Evolutionary conservation across 768 basidiomycete species (phyloP).

Genomic region (Termitomyces sp.): DNA sequence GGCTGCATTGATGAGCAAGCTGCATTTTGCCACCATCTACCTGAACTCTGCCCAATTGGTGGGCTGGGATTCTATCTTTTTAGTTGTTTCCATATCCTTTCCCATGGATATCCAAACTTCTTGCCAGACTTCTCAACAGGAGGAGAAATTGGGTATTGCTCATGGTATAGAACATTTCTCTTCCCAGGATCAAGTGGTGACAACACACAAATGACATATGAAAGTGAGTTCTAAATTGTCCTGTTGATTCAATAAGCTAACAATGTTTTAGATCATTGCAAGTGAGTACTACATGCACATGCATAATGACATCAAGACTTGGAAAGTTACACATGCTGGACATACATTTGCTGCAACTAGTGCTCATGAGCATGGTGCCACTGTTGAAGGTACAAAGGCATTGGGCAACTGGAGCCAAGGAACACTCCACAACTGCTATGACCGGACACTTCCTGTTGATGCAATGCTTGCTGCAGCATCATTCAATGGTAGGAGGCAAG

Average conservation of each 20-base stretch:
- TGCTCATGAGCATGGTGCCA: slow-evolving; percentile 21
- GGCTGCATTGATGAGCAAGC: slow-evolving; percentile 3
- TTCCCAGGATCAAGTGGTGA: not conserved
- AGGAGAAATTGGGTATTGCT: not conserved
- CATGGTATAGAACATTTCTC: not conserved
- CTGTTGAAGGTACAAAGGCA: slow-evolving; percentile 21
- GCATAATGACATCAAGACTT: slow-evolving; percentile 16
- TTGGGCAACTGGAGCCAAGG: slow-evolving; percentile 14
- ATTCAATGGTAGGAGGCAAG: slow-evolving; percentile 21
- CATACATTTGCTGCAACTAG: slow-evolving; percentile 19
- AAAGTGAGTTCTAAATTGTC: slow-evolving; percentile 20
- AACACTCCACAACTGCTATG: slow-evolving; percentile 20
- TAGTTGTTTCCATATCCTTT: not conserved
- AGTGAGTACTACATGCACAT: slow-evolving; percentile 21
- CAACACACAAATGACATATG: slow-evolving; percentile 24
- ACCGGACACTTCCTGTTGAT: slow-evolving; percentile 21
- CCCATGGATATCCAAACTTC: not conserved
- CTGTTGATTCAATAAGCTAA: no score
- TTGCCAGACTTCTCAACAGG: not conserved
- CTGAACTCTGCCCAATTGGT: slow-evolving; percentile 1
- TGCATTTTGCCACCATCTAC: not conserved
- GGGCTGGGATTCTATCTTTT: not conserved
- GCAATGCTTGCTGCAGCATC: slow-evolving; percentile 23
- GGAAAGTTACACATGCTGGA: slow-evolving; percentile 10
- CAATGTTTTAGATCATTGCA: slow-evolving; percentile 21